Evolutionary conservation across 139 green algal species (phyloP).

Genomic region (Desmodesmus armatus): DNA sequence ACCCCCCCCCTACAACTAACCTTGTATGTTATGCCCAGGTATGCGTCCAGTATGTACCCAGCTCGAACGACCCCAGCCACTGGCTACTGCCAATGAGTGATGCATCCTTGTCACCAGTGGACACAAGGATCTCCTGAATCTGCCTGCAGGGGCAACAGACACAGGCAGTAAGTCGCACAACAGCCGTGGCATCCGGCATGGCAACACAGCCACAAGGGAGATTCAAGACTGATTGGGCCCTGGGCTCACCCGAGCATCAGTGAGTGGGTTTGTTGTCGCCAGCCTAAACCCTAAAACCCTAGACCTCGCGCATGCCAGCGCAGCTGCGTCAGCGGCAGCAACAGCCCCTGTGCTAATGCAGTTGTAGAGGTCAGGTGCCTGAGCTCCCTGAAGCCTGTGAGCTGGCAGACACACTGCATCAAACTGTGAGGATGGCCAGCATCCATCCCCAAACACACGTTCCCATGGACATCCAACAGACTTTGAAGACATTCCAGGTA

Average conservation of each 20-base stretch:
- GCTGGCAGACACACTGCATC: not conserved
- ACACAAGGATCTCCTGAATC: conserved; percentile 88
- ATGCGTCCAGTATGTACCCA: conserved; percentile 91
- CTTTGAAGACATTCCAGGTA: too few relatives aligned
- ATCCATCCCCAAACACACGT: too few relatives aligned
- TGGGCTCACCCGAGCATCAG: too few relatives aligned
- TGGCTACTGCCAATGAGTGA: conserved; percentile 87
- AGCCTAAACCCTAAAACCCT: too few relatives aligned
- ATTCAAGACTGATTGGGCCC: too few relatives aligned
- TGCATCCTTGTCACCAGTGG: conserved; percentile 85
- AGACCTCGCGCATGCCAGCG: too few relatives aligned
- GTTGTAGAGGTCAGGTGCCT: not conserved
- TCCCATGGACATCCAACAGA: too few relatives aligned
- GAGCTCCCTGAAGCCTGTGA: not conserved
- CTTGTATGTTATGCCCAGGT: conserved; percentile 82
- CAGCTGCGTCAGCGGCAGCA: not conserved
- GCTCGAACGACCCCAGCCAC: conserved; percentile 97
- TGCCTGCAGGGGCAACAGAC: conserved; percentile 51
- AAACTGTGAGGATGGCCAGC: too few relatives aligned
- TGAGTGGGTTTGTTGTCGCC: too few relatives aligned
- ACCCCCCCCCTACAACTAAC: conserved; percentile 46
- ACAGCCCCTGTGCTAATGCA: not conserved
- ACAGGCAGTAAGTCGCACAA: not conserved
- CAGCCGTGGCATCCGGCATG: too few relatives aligned
- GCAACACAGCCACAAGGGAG: too few relatives aligned